A percentile compares a stretch with the other conserved stretches of the same genome.
phyloP scores from a whole-genome alignment of 176 grass and related monocot genomes.

The Oryza nivara region DNA sequence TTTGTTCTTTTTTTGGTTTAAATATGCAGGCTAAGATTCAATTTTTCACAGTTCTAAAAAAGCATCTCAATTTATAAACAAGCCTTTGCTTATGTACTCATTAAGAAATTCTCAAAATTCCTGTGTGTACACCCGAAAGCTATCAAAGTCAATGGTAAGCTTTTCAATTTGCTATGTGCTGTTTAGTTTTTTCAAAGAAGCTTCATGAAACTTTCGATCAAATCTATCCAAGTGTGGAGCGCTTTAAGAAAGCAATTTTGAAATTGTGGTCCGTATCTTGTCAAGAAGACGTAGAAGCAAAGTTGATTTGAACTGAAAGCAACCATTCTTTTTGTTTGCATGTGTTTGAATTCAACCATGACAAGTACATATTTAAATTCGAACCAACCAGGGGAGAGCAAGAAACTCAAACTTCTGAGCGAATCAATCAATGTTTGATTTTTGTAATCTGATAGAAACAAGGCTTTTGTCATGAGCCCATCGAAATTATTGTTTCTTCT shows the following conservation, averaged over 20 bases:
- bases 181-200: background rate
- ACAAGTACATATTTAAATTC: background rate
- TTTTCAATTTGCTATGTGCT: background rate
- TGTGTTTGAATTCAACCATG: slow-evolving; percentile 15
- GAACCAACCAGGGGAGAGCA: background rate
- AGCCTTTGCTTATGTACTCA: background rate
- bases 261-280: too few species aligned
- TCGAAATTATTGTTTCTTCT: background rate
- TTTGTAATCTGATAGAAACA: background rate
- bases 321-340: background rate
- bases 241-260: background rate
- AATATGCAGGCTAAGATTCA: too few species aligned
- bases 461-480: background rate
- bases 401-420: background rate
- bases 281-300: background rate
- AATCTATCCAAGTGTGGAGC: background rate
- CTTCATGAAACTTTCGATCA: background rate
- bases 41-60: too few species aligned
- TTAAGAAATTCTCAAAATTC: background rate
- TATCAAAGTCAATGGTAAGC: background rate
- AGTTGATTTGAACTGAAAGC: background rate
- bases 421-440: background rate
- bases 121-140: background rate
- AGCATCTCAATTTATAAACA: background rate
- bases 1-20: too few species aligned